Conservation (phyloP, 2,329 filamentous ascomycete genomes). For the Hansfordia pulvinata region DNA sequence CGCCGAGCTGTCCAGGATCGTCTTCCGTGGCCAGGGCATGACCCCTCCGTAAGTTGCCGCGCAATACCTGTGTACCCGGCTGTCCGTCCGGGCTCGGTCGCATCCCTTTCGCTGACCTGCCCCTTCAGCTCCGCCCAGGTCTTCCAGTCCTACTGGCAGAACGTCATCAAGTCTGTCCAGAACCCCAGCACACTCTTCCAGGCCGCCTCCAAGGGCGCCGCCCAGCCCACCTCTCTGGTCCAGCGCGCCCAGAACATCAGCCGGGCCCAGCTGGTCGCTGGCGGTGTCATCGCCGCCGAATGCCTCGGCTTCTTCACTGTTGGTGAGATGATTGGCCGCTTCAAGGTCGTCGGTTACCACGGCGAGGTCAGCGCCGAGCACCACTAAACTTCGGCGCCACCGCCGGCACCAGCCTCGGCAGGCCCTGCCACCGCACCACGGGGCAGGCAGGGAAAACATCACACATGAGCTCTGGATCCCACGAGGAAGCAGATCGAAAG, state of each 20-base stretch:
- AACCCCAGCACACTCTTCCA: slow-evolving; percentile 50
- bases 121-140: slow-evolving; percentile 60
- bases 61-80: slow-evolving; percentile 2
- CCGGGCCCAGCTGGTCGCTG: slow-evolving; percentile 54
- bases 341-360: slow-evolving; percentile 91
- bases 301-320: slow-evolving; percentile 94
- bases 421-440: too few species aligned
- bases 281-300: slow-evolving; percentile 72
- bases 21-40: slow-evolving; percentile 86
- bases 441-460: too few species aligned
- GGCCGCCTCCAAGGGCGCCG: slow-evolving; percentile 33
- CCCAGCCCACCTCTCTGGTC: slow-evolving; percentile 20
- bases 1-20: slow-evolving; percentile 75
- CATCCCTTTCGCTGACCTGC: too few species aligned
- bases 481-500: too few species aligned
- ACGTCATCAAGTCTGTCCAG: slow-evolving; percentile 54
- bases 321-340: slow-evolving; percentile 88
- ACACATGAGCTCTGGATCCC: too few species aligned
- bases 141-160: slow-evolving; percentile 80
- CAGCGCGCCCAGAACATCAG: slow-evolving; percentile 53
- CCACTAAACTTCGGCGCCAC: slow-evolving; percentile 38
- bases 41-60: slow-evolving; percentile 70
- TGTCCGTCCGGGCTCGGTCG: slow-evolving; percentile 1
- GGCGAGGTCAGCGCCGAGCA: slow-evolving; percentile 49
- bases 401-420: too few species aligned